Evolutionary conservation across 1,284 basidiomycete genomes (phyloP), one percentile per base, ranked within the genome.

Genomic region (Mycosarcoma mackinlayi): DNA sequence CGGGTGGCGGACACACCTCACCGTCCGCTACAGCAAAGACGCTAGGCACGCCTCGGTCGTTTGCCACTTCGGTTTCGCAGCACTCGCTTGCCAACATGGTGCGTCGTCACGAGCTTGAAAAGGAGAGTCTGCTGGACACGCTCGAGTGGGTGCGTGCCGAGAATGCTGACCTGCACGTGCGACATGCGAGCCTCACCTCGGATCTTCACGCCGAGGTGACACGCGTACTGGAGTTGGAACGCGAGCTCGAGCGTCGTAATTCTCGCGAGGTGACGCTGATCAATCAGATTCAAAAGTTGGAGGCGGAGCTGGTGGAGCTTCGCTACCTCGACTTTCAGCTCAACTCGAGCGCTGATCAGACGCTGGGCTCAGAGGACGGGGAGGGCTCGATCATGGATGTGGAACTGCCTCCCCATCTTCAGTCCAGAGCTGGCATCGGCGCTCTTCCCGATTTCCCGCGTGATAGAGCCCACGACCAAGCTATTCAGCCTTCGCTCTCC

Each of bases 181-280:
- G 59, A 14, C 63, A 77, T 47, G 53, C 65, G 11, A 45, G 57
- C 28, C 52, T 76, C 27, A 62, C 69, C 8, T 56, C 65, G n/a
- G 73, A 77, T 40, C 50, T 77, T 34, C 73, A 77, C 40, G 74
- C 63, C 23, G 75, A 77, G 46, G 75, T 77, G 25, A 77, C 74
- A 14, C 58, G 74, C 8, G 75, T 76, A 37, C 35, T 77, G 23
- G 73, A 77, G 45, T 52, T 77, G 19, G 68, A 77, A 38, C 46
- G 74, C 14, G 71, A 77, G 33, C 56, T 77, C n/a, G 66, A 76
- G 35, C 68, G 68, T 28, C 54, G 65, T 13, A 54, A 70, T 21
- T 71, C 65, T 30, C 59, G 63, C 13, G 73, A 72, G 25, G 45
- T 67, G 23, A 62, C 51, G 28, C 38, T 67, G 7, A 62, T 68